Conservation (phyloP, 345 rosid species). For the Rhodamnia rubescens region DNA sequence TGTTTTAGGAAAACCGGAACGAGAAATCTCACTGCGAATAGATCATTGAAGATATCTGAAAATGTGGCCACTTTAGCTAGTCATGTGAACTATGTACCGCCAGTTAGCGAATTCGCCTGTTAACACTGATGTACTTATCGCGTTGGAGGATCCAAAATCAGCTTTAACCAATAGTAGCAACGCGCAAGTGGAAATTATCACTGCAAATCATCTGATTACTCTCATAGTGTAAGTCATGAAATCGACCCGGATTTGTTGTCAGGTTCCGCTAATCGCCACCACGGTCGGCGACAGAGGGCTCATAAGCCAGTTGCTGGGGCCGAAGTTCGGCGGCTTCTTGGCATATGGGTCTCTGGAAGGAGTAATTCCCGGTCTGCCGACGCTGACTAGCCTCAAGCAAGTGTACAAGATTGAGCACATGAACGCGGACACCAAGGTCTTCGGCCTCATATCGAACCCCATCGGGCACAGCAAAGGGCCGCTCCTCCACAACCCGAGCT, state of each 20-base stretch:
- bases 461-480: conserved; percentile 61
- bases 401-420: conserved; percentile 27
- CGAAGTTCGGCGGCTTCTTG: conserved; percentile 36
- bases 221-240: neutral
- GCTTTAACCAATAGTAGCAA: neutral
- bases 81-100: neutral
- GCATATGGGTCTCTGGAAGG: conserved; percentile 40
- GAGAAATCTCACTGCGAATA: neutral
- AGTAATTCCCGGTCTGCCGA: conserved; percentile 32
- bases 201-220: neutral
- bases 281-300: conserved; percentile 46
- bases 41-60: neutral
- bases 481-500: conserved; percentile 45
- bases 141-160: neutral
- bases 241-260: neutral
- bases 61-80: neutral
- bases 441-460: conserved; percentile 50
- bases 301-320: conserved; percentile 42
- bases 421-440: conserved; percentile 31
- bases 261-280: conserved; percentile 40
- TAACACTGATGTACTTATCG: neutral
- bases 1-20: neutral
- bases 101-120: neutral
- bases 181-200: neutral
- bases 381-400: conserved; percentile 23